Percentiles rank a stretch among this genome's conserved stretches.
Conservation (phyloP, 2,329 filamentous ascomycete species). For the Trichoderma sp. region DNA sequence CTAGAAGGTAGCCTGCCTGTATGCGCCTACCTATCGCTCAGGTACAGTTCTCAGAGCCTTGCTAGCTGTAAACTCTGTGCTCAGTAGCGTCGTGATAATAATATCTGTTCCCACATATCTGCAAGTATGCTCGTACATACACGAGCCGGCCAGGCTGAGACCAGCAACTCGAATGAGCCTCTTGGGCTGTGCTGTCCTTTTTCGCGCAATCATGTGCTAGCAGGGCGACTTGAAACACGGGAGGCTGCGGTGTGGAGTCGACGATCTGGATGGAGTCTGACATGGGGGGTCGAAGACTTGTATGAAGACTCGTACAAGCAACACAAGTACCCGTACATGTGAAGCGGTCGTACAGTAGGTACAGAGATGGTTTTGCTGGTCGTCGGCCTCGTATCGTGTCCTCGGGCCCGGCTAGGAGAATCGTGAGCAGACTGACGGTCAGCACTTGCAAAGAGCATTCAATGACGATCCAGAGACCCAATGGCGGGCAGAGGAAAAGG, state of each 20-base stretch:
- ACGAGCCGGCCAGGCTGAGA: neutral
- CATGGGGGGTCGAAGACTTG: neutral
- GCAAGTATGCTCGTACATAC: neutral
- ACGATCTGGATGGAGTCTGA: constrained; percentile 17
- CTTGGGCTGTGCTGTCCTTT: neutral
- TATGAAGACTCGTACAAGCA: neutral
- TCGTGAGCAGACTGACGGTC: neutral
- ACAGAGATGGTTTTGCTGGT: neutral
- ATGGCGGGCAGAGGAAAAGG: neutral
- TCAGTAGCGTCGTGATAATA: neutral
- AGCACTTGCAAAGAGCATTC: neutral
- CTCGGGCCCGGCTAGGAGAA: neutral
- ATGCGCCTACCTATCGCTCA: neutral
- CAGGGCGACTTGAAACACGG: constrained; percentile 20
- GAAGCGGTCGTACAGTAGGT: neutral
- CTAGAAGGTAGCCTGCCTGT: neutral
- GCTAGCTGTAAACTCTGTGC: neutral
- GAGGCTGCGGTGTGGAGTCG: constrained; percentile 17
- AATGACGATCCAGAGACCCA: neutral
- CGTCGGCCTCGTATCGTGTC: neutral
- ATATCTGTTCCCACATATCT: neutral
- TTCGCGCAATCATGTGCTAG: constrained; percentile 6
- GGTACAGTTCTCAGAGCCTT: neutral
- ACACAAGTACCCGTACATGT: neutral
- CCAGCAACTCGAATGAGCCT: neutral